phyloP scores from a whole-genome alignment of 2,329 filamentous ascomycete species.

The Arthrinium puccinioides region DNA sequence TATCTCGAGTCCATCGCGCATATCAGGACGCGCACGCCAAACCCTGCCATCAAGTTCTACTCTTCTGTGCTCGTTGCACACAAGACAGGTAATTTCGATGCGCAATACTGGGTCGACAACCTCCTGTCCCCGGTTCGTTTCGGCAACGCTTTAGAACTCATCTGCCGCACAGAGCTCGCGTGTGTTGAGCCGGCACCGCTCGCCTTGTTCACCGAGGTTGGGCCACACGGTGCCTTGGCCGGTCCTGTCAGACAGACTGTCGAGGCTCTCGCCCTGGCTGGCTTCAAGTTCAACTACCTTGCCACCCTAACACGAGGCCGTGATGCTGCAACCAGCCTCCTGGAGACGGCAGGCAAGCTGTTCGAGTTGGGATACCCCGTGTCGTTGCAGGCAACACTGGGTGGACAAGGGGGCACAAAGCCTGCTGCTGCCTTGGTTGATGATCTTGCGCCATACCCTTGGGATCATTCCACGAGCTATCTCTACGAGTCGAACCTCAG shows the following conservation, averaged over 20 bases:
- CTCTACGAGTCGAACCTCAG: neutral
- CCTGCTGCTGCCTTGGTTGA: neutral
- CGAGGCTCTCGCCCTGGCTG: constrained; percentile 11
- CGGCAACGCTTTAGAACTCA: too few relatives aligned
- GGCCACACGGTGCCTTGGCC: constrained; percentile 19
- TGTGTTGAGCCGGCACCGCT: neutral
- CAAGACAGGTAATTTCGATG: neutral
- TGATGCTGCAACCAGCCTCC: constrained; percentile 10
- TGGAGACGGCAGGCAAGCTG: constrained; percentile 20
- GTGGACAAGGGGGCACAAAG: neutral
- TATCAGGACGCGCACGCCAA: too few relatives aligned
- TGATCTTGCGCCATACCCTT: neutral
- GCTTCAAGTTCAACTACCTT: constrained; percentile 19
- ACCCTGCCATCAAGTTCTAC: constrained; percentile 6
- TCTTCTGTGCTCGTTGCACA: constrained; percentile 6
- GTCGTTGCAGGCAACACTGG: constrained; percentile 12
- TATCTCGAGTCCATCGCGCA: neutral
- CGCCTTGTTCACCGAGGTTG: constrained; percentile 14
- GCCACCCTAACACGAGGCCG: constrained; percentile 13
- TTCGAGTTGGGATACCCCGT: constrained; percentile 18
- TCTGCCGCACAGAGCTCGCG: neutral
- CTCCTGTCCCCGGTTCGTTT: constrained; percentile 9
- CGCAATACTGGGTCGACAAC: constrained; percentile 9
- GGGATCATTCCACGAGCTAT: neutral
- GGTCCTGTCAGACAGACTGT: constrained; percentile 15